Percentiles rank a stretch among this genome's conserved stretches.
These are phyloP conservation scores for Suhomyces sp. DNA, from an alignment of 805 yeast genomes.

Conservation along the genomic window DNA sequence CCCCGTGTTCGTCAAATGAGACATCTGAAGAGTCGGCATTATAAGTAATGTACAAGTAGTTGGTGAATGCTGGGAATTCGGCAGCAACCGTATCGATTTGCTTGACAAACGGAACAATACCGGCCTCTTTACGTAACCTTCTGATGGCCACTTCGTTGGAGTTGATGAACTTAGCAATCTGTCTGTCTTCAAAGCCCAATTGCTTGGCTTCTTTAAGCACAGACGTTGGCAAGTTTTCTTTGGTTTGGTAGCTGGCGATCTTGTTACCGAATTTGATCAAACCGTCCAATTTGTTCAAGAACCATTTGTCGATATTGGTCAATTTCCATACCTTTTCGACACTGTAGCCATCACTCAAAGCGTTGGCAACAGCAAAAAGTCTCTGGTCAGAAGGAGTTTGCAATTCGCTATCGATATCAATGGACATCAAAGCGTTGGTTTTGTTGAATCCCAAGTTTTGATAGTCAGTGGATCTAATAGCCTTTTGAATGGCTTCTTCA, in stretches of 20 bases:
- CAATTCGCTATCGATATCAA: conserved; percentile 88
- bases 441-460: conserved; percentile 91
- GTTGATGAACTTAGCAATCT: conserved; percentile 82
- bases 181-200: conserved; percentile 95
- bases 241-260: conserved; percentile 54
- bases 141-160: conserved; percentile 93
- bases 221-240: conserved; percentile 59
- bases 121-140: conserved; percentile 80
- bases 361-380: conserved; percentile 94
- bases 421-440: conserved; percentile 80
- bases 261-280: conserved; percentile 69
- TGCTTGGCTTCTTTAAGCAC: conserved; percentile 86
- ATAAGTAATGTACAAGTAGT: conserved; percentile 91
- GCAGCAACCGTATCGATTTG: conserved; percentile 99
- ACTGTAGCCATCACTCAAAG: conserved; percentile 80
- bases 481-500: conserved; percentile 97
- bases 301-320: conserved; percentile 95
- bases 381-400: conserved; percentile 98
- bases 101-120: conserved; percentile 87
- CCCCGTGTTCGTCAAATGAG: conserved; percentile 86
- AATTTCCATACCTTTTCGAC: conserved; percentile 90
- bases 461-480: conserved; percentile 93
- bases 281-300: conserved; percentile 78
- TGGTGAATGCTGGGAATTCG: conserved; percentile 95
- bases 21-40: conserved; percentile 88